Percentiles rank a stretch among this genome's conserved stretches.
phyloP scores from a whole-genome alignment of 805 yeast genomes.

The Ogataea haglerorum region DNA sequence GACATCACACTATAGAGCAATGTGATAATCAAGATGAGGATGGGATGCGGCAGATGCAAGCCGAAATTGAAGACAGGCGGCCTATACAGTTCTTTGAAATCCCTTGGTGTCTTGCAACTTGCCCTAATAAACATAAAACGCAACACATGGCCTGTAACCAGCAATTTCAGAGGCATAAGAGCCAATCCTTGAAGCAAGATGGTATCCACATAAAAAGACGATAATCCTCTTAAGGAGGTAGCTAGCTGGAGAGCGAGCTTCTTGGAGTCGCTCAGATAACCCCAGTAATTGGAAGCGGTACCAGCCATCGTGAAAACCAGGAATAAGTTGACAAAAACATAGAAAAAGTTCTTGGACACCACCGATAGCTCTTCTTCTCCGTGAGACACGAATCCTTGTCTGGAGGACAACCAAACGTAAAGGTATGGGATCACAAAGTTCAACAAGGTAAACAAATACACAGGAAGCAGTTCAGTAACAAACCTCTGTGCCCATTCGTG shows the following conservation, averaged over 20 bases:
- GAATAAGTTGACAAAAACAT: conserved; percentile 89
- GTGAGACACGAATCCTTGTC: conserved; percentile 86
- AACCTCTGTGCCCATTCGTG: conserved; percentile 72
- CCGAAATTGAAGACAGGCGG: conserved; percentile 96
- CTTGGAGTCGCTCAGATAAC: conserved; percentile 81
- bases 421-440: conserved; percentile 82
- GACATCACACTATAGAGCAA: conserved; percentile 87
- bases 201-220: conserved; percentile 87
- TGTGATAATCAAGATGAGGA: conserved; percentile 78
- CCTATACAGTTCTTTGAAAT: conserved; percentile 65
- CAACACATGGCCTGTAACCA: conserved; percentile 74
- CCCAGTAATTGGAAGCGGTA: conserved; percentile 79
- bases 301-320: conserved; percentile 93
- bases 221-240: conserved; percentile 69
- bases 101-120: conserved; percentile 78
- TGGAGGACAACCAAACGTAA: conserved; percentile 75
- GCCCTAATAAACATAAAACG: conserved; percentile 66
- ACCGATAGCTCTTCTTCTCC: conserved; percentile 91
- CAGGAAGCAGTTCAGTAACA: conserved; percentile 87
- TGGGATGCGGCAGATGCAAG: conserved; percentile 85
- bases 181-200: conserved; percentile 81
- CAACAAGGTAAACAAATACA: conserved; percentile 82
- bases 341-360: conserved; percentile 90
- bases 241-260: conserved; percentile 86
- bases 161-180: conserved; percentile 82